phyloP scores from a whole-genome alignment of 179 eudicot genomes.

The Silene coronaria region DNA sequence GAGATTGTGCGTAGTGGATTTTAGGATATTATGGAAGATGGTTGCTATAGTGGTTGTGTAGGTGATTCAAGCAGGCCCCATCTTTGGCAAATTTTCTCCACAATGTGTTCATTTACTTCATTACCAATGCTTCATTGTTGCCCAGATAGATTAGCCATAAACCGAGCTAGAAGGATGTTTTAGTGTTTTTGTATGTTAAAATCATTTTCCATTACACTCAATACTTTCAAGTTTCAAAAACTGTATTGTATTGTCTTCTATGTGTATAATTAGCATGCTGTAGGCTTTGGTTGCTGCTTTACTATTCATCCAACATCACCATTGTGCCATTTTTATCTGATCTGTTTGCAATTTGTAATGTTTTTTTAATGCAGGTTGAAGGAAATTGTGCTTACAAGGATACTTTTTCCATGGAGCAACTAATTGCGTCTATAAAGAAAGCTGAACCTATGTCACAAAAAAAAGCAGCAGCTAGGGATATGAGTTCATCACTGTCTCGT shows the following conservation, averaged over 20 bases:
- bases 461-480: constrained; percentile 33
- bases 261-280: background rate
- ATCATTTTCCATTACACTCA: too few species aligned
- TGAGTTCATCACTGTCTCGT: constrained; percentile 30
- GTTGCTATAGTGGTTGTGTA: too few species aligned
- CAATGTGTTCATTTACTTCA: background rate
- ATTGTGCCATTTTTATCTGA: background rate
- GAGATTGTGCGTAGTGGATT: too few species aligned
- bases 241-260: background rate
- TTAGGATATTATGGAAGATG: too few species aligned
- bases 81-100: background rate
- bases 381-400: constrained; percentile 28
- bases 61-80: background rate
- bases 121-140: background rate
- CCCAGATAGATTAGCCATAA: background rate
- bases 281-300: constrained; percentile 9
- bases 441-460: constrained; percentile 23
- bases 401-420: constrained; percentile 42
- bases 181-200: background rate
- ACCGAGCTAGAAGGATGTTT: background rate
- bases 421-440: constrained; percentile 37
- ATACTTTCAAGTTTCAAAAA: background rate
- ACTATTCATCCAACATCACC: background rate
- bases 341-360: constrained; percentile 14
- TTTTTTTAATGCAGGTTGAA: constrained; percentile 39